A percentile compares a stretch with the other conserved stretches of the same genome.
Evolutionary conservation across 2,329 filamentous ascomycete species (phyloP).

Genomic region (Pestalotiopsis sp.): DNA sequence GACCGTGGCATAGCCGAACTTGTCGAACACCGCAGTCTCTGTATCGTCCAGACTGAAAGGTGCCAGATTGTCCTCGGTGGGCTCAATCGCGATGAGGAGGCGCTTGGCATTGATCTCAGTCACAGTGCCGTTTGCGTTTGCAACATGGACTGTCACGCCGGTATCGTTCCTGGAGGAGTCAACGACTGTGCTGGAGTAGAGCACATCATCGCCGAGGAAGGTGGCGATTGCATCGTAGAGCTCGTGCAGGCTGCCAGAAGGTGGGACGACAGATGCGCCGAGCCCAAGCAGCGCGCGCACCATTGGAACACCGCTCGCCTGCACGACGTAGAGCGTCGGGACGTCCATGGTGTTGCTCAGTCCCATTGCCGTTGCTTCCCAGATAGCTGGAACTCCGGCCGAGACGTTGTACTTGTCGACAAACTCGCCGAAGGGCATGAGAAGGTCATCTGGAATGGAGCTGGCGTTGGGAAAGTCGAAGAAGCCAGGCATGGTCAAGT

Average conservation of each 20-base stretch:
- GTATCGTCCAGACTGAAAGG: constrained; percentile 33
- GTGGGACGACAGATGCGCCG: constrained; percentile 32
- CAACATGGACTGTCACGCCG: constrained; percentile 27
- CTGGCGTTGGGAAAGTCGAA: constrained; percentile 37
- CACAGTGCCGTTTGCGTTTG: constrained; percentile 15
- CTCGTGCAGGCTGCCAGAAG: constrained; percentile 38
- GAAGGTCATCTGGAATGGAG: constrained; percentile 45
- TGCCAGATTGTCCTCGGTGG: constrained; percentile 31
- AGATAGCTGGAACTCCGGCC: constrained; percentile 42
- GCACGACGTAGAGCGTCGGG: constrained; percentile 48
- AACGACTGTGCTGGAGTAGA: constrained; percentile 38
- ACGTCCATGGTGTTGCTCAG: constrained; percentile 44
- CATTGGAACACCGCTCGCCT: constrained; percentile 36
- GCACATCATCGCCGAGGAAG: constrained; percentile 37
- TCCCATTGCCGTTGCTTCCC: constrained; percentile 41
- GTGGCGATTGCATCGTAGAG: constrained; percentile 39
- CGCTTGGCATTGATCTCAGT: constrained; percentile 33
- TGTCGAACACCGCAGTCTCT: constrained; percentile 33
- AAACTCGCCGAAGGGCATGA: constrained; percentile 50
- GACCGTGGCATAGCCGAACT: constrained; percentile 26
- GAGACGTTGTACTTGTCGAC: constrained; percentile 47
- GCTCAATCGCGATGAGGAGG: constrained; percentile 38
- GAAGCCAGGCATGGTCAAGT: constrained; percentile 20
- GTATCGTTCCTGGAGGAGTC: constrained; percentile 31
- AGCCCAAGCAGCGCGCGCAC: constrained; percentile 26